Evolutionary conservation across 2,329 filamentous ascomycete species (phyloP).

Genomic region (Westerdykella aurantiaca): DNA sequence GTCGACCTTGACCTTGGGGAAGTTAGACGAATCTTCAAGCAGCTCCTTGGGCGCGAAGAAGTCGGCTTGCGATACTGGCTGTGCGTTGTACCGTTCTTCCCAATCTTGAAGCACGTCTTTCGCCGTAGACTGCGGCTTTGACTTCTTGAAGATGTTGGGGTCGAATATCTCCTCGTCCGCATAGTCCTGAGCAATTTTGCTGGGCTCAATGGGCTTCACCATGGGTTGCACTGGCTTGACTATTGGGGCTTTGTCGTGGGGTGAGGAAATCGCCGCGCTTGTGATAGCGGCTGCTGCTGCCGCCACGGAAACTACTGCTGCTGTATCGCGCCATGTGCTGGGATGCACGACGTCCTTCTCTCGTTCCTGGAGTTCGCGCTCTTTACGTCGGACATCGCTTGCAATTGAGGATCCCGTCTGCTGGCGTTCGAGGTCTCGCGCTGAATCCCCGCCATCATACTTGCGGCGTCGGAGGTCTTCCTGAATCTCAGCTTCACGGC

Average conservation of each 20-base stretch:
- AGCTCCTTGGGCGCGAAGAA: conserved; percentile 46
- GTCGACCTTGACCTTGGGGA: conserved; percentile 30
- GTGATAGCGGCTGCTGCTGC: conserved; percentile 29
- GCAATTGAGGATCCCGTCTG: conserved; percentile 25
- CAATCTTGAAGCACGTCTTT: conserved; percentile 40
- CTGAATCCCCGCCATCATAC: not conserved
- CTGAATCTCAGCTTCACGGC: conserved; percentile 26
- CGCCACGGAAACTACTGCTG: conserved; percentile 32
- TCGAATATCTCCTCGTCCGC: conserved; percentile 44
- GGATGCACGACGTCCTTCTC: conserved; percentile 30
- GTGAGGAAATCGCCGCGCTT: conserved; percentile 26
- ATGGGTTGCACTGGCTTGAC: conserved; percentile 25
- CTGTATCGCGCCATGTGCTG: conserved; percentile 35
- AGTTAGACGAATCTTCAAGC: conserved; percentile 32
- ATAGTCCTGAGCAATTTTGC: conserved; percentile 29
- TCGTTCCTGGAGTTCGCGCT: conserved; percentile 30
- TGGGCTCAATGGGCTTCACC: conserved; percentile 35
- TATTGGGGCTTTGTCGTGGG: conserved; percentile 16
- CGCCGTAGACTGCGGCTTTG: conserved; percentile 29
- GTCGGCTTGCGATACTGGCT: conserved; percentile 39
- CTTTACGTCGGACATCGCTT: conserved; percentile 30
- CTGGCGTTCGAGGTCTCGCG: conserved; percentile 22
- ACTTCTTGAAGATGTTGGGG: conserved; percentile 42
- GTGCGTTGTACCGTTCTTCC: conserved; percentile 38
- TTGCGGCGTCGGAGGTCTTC: conserved; percentile 22